These are phyloP conservation scores for Nadsonia starkeyi-henricii DNA, from an alignment of 1,139 yeast genomes.

Conservation along the genomic window DNA sequence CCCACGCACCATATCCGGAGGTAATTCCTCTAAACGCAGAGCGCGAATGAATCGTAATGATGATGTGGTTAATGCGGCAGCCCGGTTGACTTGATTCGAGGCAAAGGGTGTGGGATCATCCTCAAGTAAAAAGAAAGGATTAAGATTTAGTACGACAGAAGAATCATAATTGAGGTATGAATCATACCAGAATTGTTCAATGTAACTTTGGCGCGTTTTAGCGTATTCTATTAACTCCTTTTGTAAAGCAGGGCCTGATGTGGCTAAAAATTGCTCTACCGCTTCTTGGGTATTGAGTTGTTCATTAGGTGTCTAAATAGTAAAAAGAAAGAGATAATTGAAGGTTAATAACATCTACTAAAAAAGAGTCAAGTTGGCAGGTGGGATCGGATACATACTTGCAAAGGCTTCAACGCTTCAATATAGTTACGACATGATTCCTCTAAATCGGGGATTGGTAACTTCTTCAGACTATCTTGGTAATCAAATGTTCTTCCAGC, in stretches of 20 bases:
- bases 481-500: constrained; percentile 32
- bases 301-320: constrained; percentile 39
- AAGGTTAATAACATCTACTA: background rate
- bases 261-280: constrained; percentile 42
- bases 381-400: constrained; percentile 16
- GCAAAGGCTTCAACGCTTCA: constrained; percentile 57
- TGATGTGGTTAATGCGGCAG: constrained; percentile 67
- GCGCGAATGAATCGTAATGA: constrained; percentile 70
- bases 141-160: constrained; percentile 71
- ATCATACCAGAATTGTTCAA: constrained; percentile 90
- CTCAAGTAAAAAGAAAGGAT: constrained; percentile 76
- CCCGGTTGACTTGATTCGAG: constrained; percentile 59
- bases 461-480: constrained; percentile 43
- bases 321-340: constrained; percentile 3
- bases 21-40: constrained; percentile 55
- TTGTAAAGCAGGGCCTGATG: constrained; percentile 49
- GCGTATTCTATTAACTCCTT: constrained; percentile 50
- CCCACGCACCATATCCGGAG: constrained; percentile 56
- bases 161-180: constrained; percentile 76
- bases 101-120: constrained; percentile 81
- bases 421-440: constrained; percentile 54
- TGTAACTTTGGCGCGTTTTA: constrained; percentile 54
- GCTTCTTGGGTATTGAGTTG: constrained; percentile 47
- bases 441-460: constrained; percentile 66
- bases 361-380: background rate